A percentile compares a stretch with the other conserved stretches of the same genome.
These are phyloP conservation scores for Globisporangium spinosum DNA, from an alignment of 352 stramenopile species.

Conservation along the genomic window DNA sequence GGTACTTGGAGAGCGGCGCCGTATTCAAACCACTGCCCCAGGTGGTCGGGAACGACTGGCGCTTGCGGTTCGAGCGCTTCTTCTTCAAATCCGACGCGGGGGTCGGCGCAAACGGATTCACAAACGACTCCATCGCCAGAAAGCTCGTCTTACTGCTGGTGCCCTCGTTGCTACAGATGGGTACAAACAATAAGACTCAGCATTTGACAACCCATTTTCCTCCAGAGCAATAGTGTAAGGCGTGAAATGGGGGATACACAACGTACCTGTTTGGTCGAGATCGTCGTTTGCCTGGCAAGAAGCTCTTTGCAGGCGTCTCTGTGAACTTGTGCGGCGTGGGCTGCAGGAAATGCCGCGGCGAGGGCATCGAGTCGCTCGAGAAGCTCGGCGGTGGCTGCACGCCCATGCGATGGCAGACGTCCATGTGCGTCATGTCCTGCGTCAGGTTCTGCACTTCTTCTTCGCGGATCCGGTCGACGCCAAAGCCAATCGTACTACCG, in stretches of 20 bases:
- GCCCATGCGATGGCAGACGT: slow-evolving; percentile 28
- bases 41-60: slow-evolving; percentile 57
- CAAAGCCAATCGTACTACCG: not conserved
- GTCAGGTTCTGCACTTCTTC: slow-evolving; percentile 70
- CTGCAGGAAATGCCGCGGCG: slow-evolving; percentile 36
- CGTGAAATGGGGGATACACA: not conserved
- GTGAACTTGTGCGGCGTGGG: slow-evolving; percentile 28
- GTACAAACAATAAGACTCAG: not conserved
- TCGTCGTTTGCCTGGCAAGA: slow-evolving; percentile 24
- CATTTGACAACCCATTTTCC: not conserved
- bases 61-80: slow-evolving; percentile 57
- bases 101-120: slow-evolving; percentile 66
- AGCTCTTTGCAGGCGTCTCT: slow-evolving; percentile 25
- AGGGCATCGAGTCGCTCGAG: slow-evolving; percentile 48
- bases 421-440: slow-evolving; percentile 77
- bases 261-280: slow-evolving; percentile 19
- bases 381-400: slow-evolving; percentile 36
- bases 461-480: slow-evolving; percentile 39
- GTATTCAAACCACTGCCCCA: slow-evolving; percentile 28
- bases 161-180: slow-evolving; percentile 6
- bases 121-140: slow-evolving; percentile 46
- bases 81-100: slow-evolving; percentile 53
- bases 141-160: slow-evolving; percentile 5
- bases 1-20: slow-evolving; percentile 66
- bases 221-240: not conserved